A percentile compares a stretch with the other conserved stretches of the same genome.
Evolutionary conservation across 2,329 filamentous ascomycete genomes (phyloP).

Genomic region (Emergomyces africanus): DNA sequence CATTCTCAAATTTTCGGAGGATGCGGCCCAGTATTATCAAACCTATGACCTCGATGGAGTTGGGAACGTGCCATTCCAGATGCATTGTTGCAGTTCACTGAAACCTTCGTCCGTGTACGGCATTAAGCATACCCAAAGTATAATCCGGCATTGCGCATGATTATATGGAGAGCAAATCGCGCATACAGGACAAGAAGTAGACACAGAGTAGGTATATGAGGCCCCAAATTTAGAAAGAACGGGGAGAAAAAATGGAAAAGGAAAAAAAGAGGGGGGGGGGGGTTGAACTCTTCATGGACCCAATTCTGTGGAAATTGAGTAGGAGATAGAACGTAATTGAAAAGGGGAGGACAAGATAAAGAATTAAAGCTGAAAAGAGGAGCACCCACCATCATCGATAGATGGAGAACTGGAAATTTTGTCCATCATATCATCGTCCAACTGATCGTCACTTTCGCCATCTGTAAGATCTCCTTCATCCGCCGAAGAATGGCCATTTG

Average conservation of each 20-base stretch:
- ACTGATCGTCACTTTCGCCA: constrained; percentile 50
- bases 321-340: constrained; percentile 13
- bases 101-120: background rate
- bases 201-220: background rate
- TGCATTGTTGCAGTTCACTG: background rate
- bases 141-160: background rate
- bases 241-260: background rate
- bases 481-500: background rate
- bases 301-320: background rate
- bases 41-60: background rate
- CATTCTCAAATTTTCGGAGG: background rate
- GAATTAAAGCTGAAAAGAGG: background rate
- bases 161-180: background rate
- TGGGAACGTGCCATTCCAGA: background rate
- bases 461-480: constrained; percentile 21
- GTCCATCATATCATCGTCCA: constrained; percentile 94
- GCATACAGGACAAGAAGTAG: background rate
- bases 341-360: constrained; percentile 16
- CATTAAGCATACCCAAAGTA: background rate
- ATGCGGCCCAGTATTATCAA: background rate
- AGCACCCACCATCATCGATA: constrained; percentile 91
- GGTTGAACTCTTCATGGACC: background rate
- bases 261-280: too few relatives aligned
- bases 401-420: constrained; percentile 98
- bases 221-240: background rate